Percentiles rank a stretch among this genome's conserved stretches.
Conservation (phyloP, 768 basidiomycete genomes). For the Psilocybe cyanescens region DNA sequence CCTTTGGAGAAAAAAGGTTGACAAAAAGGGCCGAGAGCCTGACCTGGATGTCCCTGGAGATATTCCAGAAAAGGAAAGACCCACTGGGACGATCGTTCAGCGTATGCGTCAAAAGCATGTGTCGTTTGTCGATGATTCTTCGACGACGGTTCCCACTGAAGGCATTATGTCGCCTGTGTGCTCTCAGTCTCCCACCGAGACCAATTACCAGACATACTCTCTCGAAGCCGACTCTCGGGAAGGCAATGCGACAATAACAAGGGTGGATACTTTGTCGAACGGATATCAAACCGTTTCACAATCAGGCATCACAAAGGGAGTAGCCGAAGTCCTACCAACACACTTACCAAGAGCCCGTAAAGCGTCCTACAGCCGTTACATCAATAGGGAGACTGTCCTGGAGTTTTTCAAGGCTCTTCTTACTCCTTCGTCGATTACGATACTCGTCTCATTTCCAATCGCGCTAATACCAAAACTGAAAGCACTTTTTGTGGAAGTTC, state of each 20-base stretch:
- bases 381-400: conserved; percentile 5
- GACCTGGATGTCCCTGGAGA: neutral
- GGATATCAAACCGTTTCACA: neutral
- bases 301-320: neutral
- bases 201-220: conserved; percentile 9
- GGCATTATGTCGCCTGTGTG: conserved; percentile 13
- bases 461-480: conserved; percentile 61
- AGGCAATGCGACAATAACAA: neutral
- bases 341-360: neutral
- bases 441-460: conserved; percentile 57
- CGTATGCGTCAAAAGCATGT: conserved; percentile 22
- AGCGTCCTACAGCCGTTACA: neutral
- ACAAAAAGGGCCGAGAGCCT: neutral
- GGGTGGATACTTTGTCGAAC: neutral
- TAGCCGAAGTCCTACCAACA: conserved; percentile 1
- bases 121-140: conserved; percentile 26
- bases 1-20: neutral
- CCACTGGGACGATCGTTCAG: neutral
- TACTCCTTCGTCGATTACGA: conserved; percentile 54
- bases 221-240: neutral
- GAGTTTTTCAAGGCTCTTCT: conserved; percentile 41
- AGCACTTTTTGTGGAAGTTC: conserved; percentile 57
- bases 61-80: conserved; percentile 7
- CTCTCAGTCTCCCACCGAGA: conserved; percentile 19
- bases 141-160: conserved; percentile 20